Evolutionary conservation across 1,139 yeast genomes (phyloP), one percentile per base, ranked within the genome.

Genomic region (Hemisphaericaspora xylanilytica): DNA sequence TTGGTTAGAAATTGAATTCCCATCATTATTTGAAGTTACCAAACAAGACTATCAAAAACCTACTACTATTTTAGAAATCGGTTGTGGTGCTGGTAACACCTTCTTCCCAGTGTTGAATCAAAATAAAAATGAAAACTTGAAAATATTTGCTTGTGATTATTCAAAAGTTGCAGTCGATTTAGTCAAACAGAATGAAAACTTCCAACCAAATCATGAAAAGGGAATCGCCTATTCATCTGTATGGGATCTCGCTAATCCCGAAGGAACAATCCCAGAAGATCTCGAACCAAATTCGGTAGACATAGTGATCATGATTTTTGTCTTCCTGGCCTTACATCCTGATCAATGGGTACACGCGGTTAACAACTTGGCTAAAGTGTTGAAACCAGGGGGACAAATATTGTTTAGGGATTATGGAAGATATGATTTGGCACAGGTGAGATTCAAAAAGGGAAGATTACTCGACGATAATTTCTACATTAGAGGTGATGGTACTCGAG

Each of bases 31-130:
- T 55, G 83, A 81, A 45, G 85, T 89, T 3, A 86, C 96, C 1
- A 73, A 77, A 39, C 72, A 77, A 36, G 85, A 80, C 32, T 65
- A 61, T 48, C 74, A 82, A 11, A 84, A 88, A n/a, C 77, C 83
- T 4, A 73, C 75, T 21, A 80, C 83, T 2, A 84, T 92, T 26
- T 73, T 92, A 39, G 99, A 92, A 59, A 85, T 94, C 39, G 99
- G 99, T 3, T 92, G 98, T 65, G 99, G 98, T 40, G 98, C 97
- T 3, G 99, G 99, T 11, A 94, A 94, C 59, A 92, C 98, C 0
- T 75, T 92, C 64, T 92, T 85, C 61, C 98, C 98, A 1, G 83
- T 92, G 21, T 67, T 92, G 43, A 74, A 75, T 40, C 89, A 85
- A 52, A 92, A 92, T 59, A 72, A 84, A 58, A 92, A 92, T 63